Evolutionary conservation across 768 basidiomycete species (phyloP), one percentile per base, ranked within the genome.

Genomic region (Fomitopsis pulvina): DNA sequence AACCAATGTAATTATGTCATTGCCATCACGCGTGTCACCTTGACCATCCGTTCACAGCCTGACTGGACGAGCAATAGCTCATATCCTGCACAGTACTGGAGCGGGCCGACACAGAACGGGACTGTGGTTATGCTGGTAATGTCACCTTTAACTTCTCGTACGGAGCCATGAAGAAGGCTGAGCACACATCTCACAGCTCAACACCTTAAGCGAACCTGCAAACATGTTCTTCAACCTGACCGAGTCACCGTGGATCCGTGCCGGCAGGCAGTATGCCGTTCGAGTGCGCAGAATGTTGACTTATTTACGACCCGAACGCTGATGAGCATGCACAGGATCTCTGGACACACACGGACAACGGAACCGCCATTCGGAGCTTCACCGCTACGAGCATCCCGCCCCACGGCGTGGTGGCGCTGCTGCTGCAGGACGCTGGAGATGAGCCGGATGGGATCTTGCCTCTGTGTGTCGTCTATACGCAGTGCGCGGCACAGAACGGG

Each of bases 261-360:
- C 81, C 2, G 83, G 82, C 39, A 68, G 78, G 43, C 75, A 81
- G 58, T 84, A 85, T 58, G 59, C 71, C 14, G 76, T 85, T 47
- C 70, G 83, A 52, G 82, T 83, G 55, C 40, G 80, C 60, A 39
- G 57, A n/a, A n/a, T n/a, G 34, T 6, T 37, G 42, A 59, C 32
- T 11, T 47, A 39, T 14, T 46, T 58, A 1, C 5, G 47, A 22
- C 46, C 14, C 28, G 18, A 41, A 24, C 14, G 6, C 32, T 47
- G n/a, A 16, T 48, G 41, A 38, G 25, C 12, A 22, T 40, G 18
- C 43, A 26, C n/a, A 22, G 81, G 85, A 87, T 57, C 68, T 86
- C 4, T 87, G 85, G 85, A 60, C 77, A 1, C 84, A 86, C 59
- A 83, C 81, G 16, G 67, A 83, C 57, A 85, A 83, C 55, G 82